Evolutionary conservation across 23 red algal genomes (phyloP), one percentile per base, ranked within the genome.

Genomic region (Gracilariopsis chorda): DNA sequence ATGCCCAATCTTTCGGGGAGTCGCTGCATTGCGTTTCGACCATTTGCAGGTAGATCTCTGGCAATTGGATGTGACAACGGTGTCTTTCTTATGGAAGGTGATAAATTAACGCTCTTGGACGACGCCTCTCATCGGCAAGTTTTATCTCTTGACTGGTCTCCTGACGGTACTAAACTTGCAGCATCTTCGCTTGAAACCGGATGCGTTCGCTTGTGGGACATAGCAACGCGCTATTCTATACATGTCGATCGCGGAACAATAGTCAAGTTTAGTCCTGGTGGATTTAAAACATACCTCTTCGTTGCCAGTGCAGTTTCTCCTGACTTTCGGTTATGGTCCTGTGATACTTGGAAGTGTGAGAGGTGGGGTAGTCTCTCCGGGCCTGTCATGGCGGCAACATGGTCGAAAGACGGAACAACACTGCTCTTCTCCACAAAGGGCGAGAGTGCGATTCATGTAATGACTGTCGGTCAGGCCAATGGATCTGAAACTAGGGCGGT

Each of bases 91-190:
- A 48, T 88, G 46, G 56, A 64, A 48, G 67, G 84, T 3, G 40
- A 73, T 32, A 61, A 36, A 12, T 39, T 76, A n/a, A 24, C 21
- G 9, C 48, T 19, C 63, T 71, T 88, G 4, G 34, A 40, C 44
- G 65, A 51, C 21, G 41, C 33, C 30, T 42, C 58, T 0, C 84
- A 88, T 39, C 63, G 58, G 10, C 43, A 88, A 51, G 70, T 88
- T n/a, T 40, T 75, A 11, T 88, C 84, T 11, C 40, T 88, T n/a
- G 84, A 88, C 48, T 88, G 84, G 84, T 88, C 84, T 19, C 48
- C 84, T 13, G 84, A 88, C 67, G 84, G 84, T 12, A 75, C 46
- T 29, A 51, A 61, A 65, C 64, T 88, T n/a, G 84, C 84, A 20
- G 51, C 84, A 25, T 61, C 67, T 45, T 88, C 84, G 1, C 32